phyloP scores from a whole-genome alignment of 2,329 filamentous ascomycete genomes.

The Rachicladosporium sp. region DNA sequence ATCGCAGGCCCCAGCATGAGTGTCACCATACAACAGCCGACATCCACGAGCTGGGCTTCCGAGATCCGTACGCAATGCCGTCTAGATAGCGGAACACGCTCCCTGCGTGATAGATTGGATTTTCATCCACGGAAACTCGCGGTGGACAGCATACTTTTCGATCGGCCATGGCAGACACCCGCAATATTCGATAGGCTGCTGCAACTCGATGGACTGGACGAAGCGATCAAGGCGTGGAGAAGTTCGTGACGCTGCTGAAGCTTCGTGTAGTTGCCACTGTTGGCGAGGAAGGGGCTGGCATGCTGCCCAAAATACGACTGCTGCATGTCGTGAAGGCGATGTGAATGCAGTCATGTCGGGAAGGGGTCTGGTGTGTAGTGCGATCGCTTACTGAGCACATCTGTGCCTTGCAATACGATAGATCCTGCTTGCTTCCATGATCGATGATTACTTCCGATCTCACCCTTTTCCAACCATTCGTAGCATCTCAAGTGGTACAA shows the following conservation, averaged over 20 bases:
- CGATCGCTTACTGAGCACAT: too few relatives aligned
- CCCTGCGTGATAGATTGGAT: background rate
- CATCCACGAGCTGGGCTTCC: too few relatives aligned
- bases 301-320: constrained; percentile 3
- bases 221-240: constrained; percentile 2
- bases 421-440: too few relatives aligned
- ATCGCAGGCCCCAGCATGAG: too few relatives aligned
- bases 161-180: too few relatives aligned
- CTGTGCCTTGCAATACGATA: too few relatives aligned
- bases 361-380: too few relatives aligned
- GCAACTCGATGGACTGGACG: constrained; percentile 1
- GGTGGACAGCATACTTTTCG: background rate
- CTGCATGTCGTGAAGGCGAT: background rate
- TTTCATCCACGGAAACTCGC: background rate
- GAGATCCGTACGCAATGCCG: background rate
- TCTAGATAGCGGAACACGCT: background rate
- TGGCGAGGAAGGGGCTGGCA: background rate
- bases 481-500: too few relatives aligned
- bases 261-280: background rate
- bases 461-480: too few relatives aligned
- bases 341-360: too few relatives aligned
- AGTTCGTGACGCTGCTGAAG: background rate
- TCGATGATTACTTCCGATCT: too few relatives aligned
- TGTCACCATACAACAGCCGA: too few relatives aligned
- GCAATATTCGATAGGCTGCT: background rate